These are phyloP conservation scores for Botryococcus braunii DNA, from an alignment of 163 green algal genomes.

Conservation along the genomic window DNA sequence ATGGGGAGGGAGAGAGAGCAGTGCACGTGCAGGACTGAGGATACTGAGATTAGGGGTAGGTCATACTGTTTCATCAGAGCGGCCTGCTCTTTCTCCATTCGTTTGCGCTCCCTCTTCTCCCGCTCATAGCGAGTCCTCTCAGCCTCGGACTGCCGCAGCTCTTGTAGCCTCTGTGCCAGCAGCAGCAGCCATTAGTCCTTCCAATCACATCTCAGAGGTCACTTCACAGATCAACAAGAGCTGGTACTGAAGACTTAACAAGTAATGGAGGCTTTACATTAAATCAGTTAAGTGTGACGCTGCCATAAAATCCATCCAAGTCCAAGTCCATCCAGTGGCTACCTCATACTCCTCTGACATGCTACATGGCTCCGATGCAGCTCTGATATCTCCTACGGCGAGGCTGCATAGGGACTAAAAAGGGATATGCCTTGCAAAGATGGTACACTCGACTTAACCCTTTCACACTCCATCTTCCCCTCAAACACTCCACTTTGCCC, in stretches of 20 bases:
- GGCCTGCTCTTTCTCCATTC: conserved; percentile 47
- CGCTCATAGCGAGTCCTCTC: conserved; percentile 45
- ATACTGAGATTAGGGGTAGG: no score
- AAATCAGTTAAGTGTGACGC: not conserved
- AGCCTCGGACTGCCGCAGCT: conserved; percentile 40
- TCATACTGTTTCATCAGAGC: conserved; percentile 59
- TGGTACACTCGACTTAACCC: no score
- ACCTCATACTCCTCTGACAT: not conserved
- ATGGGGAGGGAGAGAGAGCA: no score
- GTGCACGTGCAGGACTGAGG: no score
- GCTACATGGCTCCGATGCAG: no score
- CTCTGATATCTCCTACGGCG: no score
- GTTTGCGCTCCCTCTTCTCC: conserved; percentile 38
- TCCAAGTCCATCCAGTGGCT: not conserved
- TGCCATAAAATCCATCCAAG: not conserved
- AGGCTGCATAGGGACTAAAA: no score
- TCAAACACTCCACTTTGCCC: no score
- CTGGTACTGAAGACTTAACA: not conserved
- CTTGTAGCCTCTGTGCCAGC: conserved; percentile 44
- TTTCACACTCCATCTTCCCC: no score
- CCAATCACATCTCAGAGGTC: not conserved
- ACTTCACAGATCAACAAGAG: not conserved
- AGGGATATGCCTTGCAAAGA: no score
- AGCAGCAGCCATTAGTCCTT: not conserved
- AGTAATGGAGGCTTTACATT: not conserved